Conservation (phyloP, 306 rosid species). For the Fragaria vesca region DNA sequence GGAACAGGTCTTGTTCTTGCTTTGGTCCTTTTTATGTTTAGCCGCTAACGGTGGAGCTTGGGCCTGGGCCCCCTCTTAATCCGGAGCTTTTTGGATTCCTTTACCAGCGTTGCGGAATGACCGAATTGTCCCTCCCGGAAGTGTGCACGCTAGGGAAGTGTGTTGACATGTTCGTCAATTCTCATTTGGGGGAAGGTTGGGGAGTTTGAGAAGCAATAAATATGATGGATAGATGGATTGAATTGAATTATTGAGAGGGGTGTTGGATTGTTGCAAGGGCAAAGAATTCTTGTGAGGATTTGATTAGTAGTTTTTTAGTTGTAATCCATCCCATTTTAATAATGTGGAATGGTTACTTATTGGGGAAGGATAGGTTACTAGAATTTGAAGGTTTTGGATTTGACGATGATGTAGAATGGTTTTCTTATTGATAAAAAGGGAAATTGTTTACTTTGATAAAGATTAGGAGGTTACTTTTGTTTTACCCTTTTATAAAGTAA, state of each 20-base stretch:
- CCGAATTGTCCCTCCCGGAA: background rate
- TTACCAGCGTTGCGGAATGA: background rate
- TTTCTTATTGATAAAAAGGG: background rate
- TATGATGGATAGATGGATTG: background rate
- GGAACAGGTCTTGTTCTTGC: background rate
- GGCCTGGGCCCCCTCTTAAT: background rate
- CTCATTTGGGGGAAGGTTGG: background rate
- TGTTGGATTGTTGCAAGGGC: background rate
- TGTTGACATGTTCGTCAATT: background rate
- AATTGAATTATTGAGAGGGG: background rate
- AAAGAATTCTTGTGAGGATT: background rate
- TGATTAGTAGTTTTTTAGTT: background rate
- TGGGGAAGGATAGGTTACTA: background rate
- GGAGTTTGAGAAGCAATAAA: conserved; percentile 9
- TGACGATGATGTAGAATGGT: background rate
- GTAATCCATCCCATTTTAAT: background rate
- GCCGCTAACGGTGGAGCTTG: background rate
- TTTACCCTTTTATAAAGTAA: background rate
- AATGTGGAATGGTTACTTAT: too few species aligned
- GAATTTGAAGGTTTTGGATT: background rate
- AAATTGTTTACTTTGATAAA: background rate
- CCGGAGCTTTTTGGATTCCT: background rate
- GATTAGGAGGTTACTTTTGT: background rate
- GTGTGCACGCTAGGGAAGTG: background rate
- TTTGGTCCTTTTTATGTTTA: background rate